Conservation (phyloP, 306 rosid genomes). For the Vicia faba region DNA sequence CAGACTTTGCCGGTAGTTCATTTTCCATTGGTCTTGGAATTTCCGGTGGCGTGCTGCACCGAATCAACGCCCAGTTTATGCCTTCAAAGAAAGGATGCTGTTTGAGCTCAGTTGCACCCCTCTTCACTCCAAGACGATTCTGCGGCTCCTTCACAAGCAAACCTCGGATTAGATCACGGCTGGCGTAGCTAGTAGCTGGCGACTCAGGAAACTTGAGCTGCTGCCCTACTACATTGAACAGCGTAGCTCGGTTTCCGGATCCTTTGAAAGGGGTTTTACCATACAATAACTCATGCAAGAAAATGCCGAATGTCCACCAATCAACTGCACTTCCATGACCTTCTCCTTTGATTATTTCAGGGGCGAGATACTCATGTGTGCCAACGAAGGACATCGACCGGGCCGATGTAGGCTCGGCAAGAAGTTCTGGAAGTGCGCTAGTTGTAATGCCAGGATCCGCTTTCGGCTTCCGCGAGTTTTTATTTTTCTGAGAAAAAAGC, state of each 20-base stretch:
- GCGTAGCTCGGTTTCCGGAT: constrained; percentile 90
- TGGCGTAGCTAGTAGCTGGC: constrained; percentile 73
- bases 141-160: constrained; percentile 93
- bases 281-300: constrained; percentile 52
- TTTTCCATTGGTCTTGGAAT: constrained; percentile 78
- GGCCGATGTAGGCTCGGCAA: constrained; percentile 59
- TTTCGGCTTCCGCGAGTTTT: constrained; percentile 46
- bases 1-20: constrained; percentile 64
- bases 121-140: constrained; percentile 83
- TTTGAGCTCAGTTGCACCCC: constrained; percentile 93
- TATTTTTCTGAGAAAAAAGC: constrained; percentile 43
- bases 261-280: constrained; percentile 64
- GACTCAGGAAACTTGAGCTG: constrained; percentile 80
- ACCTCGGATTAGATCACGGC: constrained; percentile 82
- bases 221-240: constrained; percentile 95
- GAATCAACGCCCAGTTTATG: constrained; percentile 88
- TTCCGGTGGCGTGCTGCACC: constrained; percentile 95
- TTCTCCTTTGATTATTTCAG: constrained; percentile 60
- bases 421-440: constrained; percentile 51
- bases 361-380: constrained; percentile 60
- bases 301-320: constrained; percentile 65
- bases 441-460: constrained; percentile 38
- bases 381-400: constrained; percentile 61
- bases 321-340: constrained; percentile 69
- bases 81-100: constrained; percentile 96